phyloP scores from a whole-genome alignment of 2,329 filamentous ascomycete genomes.

The Lachnellula willkommii region DNA sequence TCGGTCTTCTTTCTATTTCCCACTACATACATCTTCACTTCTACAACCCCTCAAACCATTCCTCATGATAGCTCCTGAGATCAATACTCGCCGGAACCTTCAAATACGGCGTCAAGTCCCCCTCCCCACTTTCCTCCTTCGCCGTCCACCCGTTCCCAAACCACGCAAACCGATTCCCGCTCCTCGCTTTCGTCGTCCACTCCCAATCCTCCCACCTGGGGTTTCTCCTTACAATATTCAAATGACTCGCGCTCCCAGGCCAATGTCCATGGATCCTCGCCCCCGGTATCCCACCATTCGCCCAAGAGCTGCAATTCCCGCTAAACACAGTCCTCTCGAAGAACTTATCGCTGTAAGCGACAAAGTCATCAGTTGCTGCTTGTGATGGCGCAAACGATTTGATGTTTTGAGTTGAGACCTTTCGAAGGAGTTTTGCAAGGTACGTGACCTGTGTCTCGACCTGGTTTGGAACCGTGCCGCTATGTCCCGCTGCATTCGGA shows the following conservation, averaged over 20 bases:
- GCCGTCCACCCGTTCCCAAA: slow-evolving; percentile 64
- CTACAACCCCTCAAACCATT: slow-evolving; percentile 51
- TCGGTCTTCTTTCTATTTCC: too few species aligned
- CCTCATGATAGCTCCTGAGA: slow-evolving; percentile 59
- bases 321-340: slow-evolving; percentile 50
- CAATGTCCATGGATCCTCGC: slow-evolving; percentile 62
- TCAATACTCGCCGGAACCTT: slow-evolving; percentile 51
- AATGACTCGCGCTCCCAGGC: slow-evolving; percentile 61
- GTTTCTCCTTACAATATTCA: slow-evolving; percentile 51
- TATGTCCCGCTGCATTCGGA: slow-evolving; percentile 53
- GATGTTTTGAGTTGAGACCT: slow-evolving; percentile 61
- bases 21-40: background rate
- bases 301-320: slow-evolving; percentile 66
- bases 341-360: slow-evolving; percentile 53
- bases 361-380: slow-evolving; percentile 58
- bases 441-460: slow-evolving; percentile 63
- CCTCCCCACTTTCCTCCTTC: slow-evolving; percentile 47
- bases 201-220: slow-evolving; percentile 57
- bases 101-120: slow-evolving; percentile 61
- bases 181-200: slow-evolving; percentile 41
- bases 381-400: slow-evolving; percentile 52
- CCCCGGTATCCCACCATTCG: slow-evolving; percentile 60
- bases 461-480: slow-evolving; percentile 62
- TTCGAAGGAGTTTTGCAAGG: slow-evolving; percentile 62
- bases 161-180: slow-evolving; percentile 46